Conservation (phyloP, 2,329 filamentous ascomycete genomes). For the Aureobasidium pullulans region DNA sequence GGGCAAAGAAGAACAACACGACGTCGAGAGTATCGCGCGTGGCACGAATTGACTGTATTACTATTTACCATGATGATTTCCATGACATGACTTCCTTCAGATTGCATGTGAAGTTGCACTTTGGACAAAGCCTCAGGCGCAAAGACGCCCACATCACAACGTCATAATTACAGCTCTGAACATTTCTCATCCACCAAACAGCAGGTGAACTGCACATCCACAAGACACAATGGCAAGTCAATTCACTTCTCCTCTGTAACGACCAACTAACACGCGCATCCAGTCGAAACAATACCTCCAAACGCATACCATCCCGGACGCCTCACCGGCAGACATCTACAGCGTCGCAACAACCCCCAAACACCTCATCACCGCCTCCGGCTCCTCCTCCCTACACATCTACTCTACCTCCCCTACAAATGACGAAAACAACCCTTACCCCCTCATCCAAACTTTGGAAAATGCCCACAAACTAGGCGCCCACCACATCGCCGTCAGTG, state of each 20-base stretch:
- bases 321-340: slow-evolving; percentile 29
- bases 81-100: too few species aligned
- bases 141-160: background rate
- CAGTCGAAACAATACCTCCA: slow-evolving; percentile 99
- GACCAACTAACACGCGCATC: background rate
- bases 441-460: slow-evolving; percentile 70
- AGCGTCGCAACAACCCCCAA: slow-evolving; percentile 30
- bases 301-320: slow-evolving; percentile 77
- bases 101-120: background rate
- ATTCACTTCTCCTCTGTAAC: background rate
- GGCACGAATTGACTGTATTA: slow-evolving; percentile 6
- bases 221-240: slow-evolving; percentile 6
- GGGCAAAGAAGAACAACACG: background rate
- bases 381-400: slow-evolving; percentile 72
- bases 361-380: slow-evolving; percentile 71
- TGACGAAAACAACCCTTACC: slow-evolving; percentile 50
- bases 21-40: background rate
- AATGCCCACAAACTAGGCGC: slow-evolving; percentile 81
- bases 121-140: background rate
- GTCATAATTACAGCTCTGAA: slow-evolving; percentile 2
- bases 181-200: background rate
- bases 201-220: background rate
- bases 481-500: slow-evolving; percentile 73
- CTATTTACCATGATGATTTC: background rate
- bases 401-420: slow-evolving; percentile 48